phyloP scores from a whole-genome alignment of 345 rosid species.

The Populus tremula region DNA sequence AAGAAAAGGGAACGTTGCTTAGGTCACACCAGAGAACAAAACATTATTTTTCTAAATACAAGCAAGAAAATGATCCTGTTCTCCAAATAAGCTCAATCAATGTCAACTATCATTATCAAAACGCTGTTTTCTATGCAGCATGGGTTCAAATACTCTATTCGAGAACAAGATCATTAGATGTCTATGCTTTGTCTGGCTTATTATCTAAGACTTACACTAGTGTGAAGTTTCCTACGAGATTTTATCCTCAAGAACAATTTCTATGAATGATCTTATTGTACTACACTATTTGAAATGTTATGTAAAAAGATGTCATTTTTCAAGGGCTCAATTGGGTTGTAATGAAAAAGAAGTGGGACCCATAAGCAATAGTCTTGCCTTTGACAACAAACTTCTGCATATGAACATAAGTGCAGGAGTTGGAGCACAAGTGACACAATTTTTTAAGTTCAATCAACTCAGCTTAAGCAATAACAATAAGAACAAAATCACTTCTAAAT shows the following conservation, averaged over 20 bases:
- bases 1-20: conserved; percentile 8
- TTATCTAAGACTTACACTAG: background rate
- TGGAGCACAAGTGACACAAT: background rate
- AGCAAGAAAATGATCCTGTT: background rate
- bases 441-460: background rate
- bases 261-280: background rate
- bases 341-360: background rate
- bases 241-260: background rate
- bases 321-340: background rate
- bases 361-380: background rate
- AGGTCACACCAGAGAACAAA: background rate
- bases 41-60: background rate
- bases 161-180: background rate
- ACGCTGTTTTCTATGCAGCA: background rate
- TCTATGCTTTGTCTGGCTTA: background rate
- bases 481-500: background rate
- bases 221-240: background rate
- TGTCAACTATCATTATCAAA: background rate
- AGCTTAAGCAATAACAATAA: background rate
- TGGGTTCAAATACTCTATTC: background rate
- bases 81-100: background rate
- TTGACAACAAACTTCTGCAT: background rate
- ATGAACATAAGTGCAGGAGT: background rate
- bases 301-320: background rate
- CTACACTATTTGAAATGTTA: background rate